Conservation (phyloP, 2,329 filamentous ascomycete genomes). For the Calonectria ilicicola region DNA sequence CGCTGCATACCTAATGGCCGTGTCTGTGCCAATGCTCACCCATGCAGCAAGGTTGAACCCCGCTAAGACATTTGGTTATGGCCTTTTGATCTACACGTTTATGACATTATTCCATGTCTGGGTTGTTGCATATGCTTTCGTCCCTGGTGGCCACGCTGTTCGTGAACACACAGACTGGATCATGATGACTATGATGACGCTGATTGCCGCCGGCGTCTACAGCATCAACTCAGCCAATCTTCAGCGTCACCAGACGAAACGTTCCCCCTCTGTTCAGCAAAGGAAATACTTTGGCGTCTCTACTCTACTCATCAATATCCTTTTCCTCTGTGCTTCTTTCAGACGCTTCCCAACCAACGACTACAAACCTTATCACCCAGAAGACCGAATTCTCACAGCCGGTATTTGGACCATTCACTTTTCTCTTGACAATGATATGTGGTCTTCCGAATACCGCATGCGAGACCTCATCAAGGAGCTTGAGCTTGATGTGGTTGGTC, state of each 20-base stretch:
- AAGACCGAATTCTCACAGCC: constrained; percentile 89
- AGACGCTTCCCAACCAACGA: constrained; percentile 93
- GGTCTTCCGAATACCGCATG: constrained; percentile 95
- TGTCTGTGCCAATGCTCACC: constrained; percentile 79
- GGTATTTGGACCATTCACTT: constrained; percentile 99
- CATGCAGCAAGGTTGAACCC: constrained; percentile 83
- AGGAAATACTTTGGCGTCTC: constrained; percentile 67
- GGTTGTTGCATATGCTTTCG: constrained; percentile 98
- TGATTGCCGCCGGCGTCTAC: constrained; percentile 87
- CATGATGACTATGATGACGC: constrained; percentile 86
- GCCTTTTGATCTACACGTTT: constrained; percentile 92
- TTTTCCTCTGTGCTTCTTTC: constrained; percentile 85
- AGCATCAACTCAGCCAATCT: constrained; percentile 69
- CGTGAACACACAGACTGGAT: constrained; percentile 97
- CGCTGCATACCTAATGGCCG: constrained; percentile 84
- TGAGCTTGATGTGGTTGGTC: constrained; percentile 97
- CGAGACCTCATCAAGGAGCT: constrained; percentile 90
- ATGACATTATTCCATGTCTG: constrained; percentile 98
- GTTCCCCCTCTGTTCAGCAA: constrained; percentile 53
- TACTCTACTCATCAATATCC: constrained; percentile 80
- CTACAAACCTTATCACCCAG: constrained; percentile 88
- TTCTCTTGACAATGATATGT: constrained; percentile 98
- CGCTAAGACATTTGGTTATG: constrained; percentile 85
- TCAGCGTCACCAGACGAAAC: constrained; percentile 48
- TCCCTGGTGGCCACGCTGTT: constrained; percentile 91